A percentile compares a stretch with the other conserved stretches of the same genome.
Evolutionary conservation across 1,284 basidiomycete genomes (phyloP).

Genomic region (Violaceomyces palustris): DNA sequence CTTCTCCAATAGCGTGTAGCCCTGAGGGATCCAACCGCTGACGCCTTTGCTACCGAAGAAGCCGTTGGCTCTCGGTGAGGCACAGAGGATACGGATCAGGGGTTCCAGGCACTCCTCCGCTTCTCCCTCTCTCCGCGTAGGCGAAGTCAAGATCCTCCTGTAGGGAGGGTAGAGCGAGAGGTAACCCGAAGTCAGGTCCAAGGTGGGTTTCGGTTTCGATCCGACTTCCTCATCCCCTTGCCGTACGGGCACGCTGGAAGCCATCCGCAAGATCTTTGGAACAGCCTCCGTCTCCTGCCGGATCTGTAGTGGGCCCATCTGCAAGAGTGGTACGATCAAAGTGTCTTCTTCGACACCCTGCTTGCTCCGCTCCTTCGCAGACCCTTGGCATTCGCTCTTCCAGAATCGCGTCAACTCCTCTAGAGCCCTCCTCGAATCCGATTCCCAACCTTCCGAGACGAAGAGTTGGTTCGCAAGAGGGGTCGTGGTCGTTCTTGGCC

Average conservation of each 20-base stretch:
- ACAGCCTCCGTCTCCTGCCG: conserved; percentile 52
- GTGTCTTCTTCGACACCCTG: conserved; percentile 11
- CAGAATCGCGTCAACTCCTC: too few relatives aligned
- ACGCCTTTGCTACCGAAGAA: conserved; percentile 85
- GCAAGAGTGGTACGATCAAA: conserved; percentile 52
- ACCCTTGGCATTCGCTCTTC: too few relatives aligned
- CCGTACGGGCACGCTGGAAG: neutral
- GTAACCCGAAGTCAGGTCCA: conserved; percentile 74
- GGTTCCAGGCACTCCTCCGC: too few relatives aligned
- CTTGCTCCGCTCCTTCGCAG: too few relatives aligned
- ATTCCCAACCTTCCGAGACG: too few relatives aligned
- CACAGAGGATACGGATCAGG: conserved; percentile 73
- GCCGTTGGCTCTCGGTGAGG: conserved; percentile 81
- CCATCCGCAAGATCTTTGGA: conserved; percentile 22
- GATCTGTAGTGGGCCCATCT: conserved; percentile 53
- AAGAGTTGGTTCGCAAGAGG: too few relatives aligned
- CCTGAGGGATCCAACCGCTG: conserved; percentile 88
- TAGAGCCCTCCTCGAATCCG: too few relatives aligned
- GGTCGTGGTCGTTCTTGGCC: too few relatives aligned
- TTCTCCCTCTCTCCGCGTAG: conserved; percentile 1
- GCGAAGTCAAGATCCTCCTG: conserved; percentile 29
- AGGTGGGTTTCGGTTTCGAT: conserved; percentile 2
- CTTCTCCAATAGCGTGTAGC: conserved; percentile 82
- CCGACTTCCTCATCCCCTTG: neutral
- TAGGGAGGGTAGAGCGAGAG: conserved; percentile 84